Base-by-base conservation (phyloP, 2,329 filamentous ascomycete species). In the Didymella keratinophila region DNA sequence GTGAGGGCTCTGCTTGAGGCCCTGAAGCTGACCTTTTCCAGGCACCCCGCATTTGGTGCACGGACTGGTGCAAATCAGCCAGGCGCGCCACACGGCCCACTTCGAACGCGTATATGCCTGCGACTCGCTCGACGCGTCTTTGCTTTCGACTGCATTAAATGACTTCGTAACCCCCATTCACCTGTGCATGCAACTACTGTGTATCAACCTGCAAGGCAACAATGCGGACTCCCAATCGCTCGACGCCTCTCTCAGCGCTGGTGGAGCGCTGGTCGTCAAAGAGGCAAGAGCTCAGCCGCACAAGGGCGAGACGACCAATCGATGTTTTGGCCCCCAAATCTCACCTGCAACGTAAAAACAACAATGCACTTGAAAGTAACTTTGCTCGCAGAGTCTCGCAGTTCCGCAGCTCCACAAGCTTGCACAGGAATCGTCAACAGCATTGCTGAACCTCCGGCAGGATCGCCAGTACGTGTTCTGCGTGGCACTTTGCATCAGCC, bases 261-360 rank as follows among this genome's bases (percentile, higher is more conserved):
- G 30, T 41, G 23, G 12, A 25, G 25, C 23, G 18, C 46, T 45
- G 45, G 28, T n/a, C 5, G 12, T 20, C 14, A 37, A 27, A 9
- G 2, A 32, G 45, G 39, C n/a, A 42, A n/a, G 25, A 27, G n/a
- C 48, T 53, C 50, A 58, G 44, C 45, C 30, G 44, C 45, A 53
- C 12, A 11, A 41, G 11, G 20, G 23, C 5, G 36, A n/a, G 18
- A 46, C 12, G 16, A 14, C 27, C 44, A 46, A 34, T 46, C 16
- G 20, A 20, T 4, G n/a, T 20, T 34, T 6, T 23, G 11, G 45
- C 45, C 45, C 45, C 45, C 28, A 47, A 36, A 36, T n/a, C 45
- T 32, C 7, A 43, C 21, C 45, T 47, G 30, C 30, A 34, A n/a
- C 18, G 12, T 25, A 47, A 23, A 47, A 34, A 16, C 21, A 10